Base-by-base conservation (phyloP, 495 filamentous ascomycete genomes). In the Hypoxylon subgilvum region DNA sequence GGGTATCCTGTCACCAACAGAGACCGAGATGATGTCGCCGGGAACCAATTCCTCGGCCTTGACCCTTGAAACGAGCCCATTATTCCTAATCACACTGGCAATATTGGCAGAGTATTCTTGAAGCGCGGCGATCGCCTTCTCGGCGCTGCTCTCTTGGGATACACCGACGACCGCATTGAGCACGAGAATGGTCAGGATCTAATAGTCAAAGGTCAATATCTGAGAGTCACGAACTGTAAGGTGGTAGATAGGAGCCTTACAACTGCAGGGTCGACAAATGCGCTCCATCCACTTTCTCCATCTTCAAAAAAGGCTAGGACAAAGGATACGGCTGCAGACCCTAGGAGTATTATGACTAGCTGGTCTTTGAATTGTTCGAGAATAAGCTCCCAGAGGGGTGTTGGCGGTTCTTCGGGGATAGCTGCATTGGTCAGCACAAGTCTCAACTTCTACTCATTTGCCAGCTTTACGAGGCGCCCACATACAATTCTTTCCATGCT, bases 281-380 rank as follows among this genome's bases (percentile, higher is more conserved):
- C 95, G 61, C 92, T 92, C 91, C 91, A 95, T 50, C 89, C 94
- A 49, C 91, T 89, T 40, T 87, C 88, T 12, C 34, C 49, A 40
- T 92, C 90, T 72, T 97, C 95, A 61, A 97, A 94, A 9, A 99
- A 80, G 38, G 95, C 95, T 43, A 99, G 76, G 16, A 94, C 83
- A 62, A 99, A 97, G 2, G 95, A 97, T 35, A 99, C 83, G n/a
- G 84, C 90, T 4, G 95, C 95, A 12, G 92, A 97, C 35, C 85
- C 94, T 41, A 99, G 78, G 3, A 99, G 82, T 66, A 99, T 99
- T 48, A 99, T 82, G 48, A 99, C 95, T 2, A 99, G 83, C 74
- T 99, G 95, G 69, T 99, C 95, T 75, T 99, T 96, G 80, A 99
- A 99, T 74, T 99, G 95, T 72, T 99, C 95, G 45, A 97, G 79